Evolutionary conservation across 2,329 filamentous ascomycete genomes (phyloP).

Genomic region (Trichoderma koningiopsis): DNA sequence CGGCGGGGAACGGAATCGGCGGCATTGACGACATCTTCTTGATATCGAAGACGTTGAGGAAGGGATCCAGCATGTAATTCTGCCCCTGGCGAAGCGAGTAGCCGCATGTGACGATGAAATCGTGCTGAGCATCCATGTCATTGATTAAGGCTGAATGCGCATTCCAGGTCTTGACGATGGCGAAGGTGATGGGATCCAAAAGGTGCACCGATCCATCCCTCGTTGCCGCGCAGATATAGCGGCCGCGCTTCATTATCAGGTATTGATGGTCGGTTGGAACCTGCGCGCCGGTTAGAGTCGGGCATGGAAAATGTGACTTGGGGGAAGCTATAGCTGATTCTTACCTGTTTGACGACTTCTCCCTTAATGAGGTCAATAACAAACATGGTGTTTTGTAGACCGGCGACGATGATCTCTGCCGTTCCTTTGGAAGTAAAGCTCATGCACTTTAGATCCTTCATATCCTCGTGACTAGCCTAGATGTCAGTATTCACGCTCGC

Average conservation of each 20-base stretch:
- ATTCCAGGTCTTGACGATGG: conserved; percentile 83
- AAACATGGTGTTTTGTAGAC: conserved; percentile 84
- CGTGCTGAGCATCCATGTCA: conserved; percentile 96
- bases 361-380: conserved; percentile 71
- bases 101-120: conserved; percentile 93
- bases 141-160: conserved; percentile 87
- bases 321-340: not conserved
- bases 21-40: conserved; percentile 86
- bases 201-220: conserved; percentile 81
- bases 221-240: conserved; percentile 91
- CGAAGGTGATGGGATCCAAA: conserved; percentile 76
- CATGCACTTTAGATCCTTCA: conserved; percentile 91
- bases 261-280: conserved; percentile 75
- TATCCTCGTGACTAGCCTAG: conserved; percentile 64
- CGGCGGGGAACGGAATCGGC: conserved; percentile 88
- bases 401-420: conserved; percentile 81
- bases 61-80: conserved; percentile 81
- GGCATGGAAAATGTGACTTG: not conserved
- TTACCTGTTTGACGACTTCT: conserved; percentile 66
- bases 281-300: conserved; percentile 46
- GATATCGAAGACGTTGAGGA: conserved; percentile 94
- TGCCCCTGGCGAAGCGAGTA: conserved; percentile 76
- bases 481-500: conserved; percentile 29
- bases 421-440: conserved; percentile 88
- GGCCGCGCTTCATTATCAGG: conserved; percentile 86